phyloP scores from a whole-genome alignment of 805 yeast genomes.

The Kuraishia capsulata region DNA sequence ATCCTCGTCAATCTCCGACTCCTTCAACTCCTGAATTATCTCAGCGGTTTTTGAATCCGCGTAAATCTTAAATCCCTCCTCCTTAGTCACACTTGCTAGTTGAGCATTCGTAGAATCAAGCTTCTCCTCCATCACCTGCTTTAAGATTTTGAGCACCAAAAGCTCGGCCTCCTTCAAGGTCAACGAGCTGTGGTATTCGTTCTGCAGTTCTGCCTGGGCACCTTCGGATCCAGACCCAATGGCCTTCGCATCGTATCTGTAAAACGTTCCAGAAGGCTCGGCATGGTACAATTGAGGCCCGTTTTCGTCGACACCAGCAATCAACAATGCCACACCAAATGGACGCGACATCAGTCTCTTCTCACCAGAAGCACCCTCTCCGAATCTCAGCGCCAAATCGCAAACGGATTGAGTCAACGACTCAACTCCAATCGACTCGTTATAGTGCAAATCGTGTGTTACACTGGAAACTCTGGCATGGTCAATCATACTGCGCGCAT shows the following conservation, averaged over 20 bases:
- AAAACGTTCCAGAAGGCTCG: constrained; percentile 98
- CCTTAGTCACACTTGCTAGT: constrained; percentile 84
- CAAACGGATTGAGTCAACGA: constrained; percentile 94
- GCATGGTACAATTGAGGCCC: constrained; percentile 97
- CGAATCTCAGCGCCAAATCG: constrained; percentile 92
- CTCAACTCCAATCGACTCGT: constrained; percentile 88
- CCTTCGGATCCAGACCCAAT: constrained; percentile 99
- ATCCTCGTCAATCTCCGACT: constrained; percentile 44
- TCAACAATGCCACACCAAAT: constrained; percentile 93
- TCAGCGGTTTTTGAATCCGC: constrained; percentile 74
- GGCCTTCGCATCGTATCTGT: constrained; percentile 96
- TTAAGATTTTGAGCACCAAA: constrained; percentile 77
- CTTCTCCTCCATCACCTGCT: constrained; percentile 99
- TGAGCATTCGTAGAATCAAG: constrained; percentile 93
- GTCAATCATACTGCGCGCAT: constrained; percentile 97
- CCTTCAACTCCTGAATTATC: constrained; percentile 70
- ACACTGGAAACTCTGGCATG: constrained; percentile 90
- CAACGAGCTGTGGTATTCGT: constrained; percentile 89
- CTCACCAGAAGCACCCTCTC: constrained; percentile 96
- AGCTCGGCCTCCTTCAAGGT: constrained; percentile 91
- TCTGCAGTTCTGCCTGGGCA: constrained; percentile 95
- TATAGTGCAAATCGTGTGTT: constrained; percentile 82
- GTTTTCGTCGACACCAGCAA: constrained; percentile 85
- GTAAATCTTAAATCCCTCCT: constrained; percentile 79
- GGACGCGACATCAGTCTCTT: constrained; percentile 96